These are phyloP conservation scores for Cenococcum geophilum DNA, from an alignment of 495 filamentous ascomycete species.

Conservation along the genomic window DNA sequence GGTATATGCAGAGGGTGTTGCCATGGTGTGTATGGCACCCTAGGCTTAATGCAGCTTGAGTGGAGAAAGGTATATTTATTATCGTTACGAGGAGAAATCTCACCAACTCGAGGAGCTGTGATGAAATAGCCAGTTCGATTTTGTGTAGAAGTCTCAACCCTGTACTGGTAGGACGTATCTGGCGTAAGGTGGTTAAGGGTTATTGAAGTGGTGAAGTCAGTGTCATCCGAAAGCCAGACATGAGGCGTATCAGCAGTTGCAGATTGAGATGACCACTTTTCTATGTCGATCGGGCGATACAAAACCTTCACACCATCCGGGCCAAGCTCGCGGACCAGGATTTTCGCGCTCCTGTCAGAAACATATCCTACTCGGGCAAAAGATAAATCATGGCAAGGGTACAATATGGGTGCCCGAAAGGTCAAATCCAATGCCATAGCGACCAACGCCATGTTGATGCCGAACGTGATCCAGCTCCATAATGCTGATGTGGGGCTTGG, in stretches of 20 bases:
- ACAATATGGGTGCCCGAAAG: slow-evolving; percentile 58
- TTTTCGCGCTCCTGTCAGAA: slow-evolving; percentile 68
- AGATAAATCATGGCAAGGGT: slow-evolving; percentile 67
- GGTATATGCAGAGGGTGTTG: slow-evolving; percentile 75
- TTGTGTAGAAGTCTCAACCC: slow-evolving; percentile 55
- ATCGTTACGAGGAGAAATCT: slow-evolving; percentile 42
- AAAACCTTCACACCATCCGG: slow-evolving; percentile 60
- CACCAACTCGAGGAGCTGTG: slow-evolving; percentile 61
- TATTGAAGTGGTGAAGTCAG: slow-evolving; percentile 73
- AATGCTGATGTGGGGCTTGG: slow-evolving; percentile 62
- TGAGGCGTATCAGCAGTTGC: slow-evolving; percentile 45
- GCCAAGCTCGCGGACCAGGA: slow-evolving; percentile 81
- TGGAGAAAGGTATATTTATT: slow-evolving; percentile 79
- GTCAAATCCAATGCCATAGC: slow-evolving; percentile 66
- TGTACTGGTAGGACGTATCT: slow-evolving; percentile 69
- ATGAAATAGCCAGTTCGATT: slow-evolving; percentile 72
- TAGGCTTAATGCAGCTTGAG: slow-evolving; percentile 82
- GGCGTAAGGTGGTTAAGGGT: slow-evolving; percentile 50
- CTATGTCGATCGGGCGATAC: slow-evolving; percentile 44
- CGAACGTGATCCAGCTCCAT: slow-evolving; percentile 56
- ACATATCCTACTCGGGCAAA: slow-evolving; percentile 84
- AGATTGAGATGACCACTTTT: slow-evolving; percentile 35
- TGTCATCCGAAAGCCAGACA: slow-evolving; percentile 58
- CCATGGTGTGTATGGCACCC: slow-evolving; percentile 79
- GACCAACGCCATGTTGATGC: slow-evolving; percentile 63